Percentiles rank a stretch among this genome's conserved stretches.
These are phyloP conservation scores for Calonectria fujianensis DNA, from an alignment of 2,329 filamentous ascomycete genomes.

Conservation along the genomic window DNA sequence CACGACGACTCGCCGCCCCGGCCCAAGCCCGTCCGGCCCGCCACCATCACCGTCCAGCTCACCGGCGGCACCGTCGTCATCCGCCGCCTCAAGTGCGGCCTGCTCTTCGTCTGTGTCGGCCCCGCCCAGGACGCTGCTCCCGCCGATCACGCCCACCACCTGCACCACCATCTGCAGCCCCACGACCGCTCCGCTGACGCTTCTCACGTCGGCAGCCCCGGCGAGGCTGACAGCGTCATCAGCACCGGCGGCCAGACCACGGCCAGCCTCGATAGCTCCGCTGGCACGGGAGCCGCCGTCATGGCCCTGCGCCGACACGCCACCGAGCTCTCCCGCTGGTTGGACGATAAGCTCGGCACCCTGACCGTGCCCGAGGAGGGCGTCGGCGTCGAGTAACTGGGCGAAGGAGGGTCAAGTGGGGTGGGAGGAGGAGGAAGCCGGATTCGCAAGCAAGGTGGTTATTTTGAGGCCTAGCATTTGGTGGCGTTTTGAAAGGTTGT, in stretches of 20 bases:
- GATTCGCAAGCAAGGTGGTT: constrained; percentile 12
- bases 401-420: background rate
- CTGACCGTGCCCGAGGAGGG: constrained; percentile 73
- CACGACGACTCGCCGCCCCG: constrained; percentile 45
- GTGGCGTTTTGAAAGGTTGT: constrained; percentile 51
- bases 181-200: constrained; percentile 55
- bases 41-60: constrained; percentile 75
- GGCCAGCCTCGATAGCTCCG: constrained; percentile 62
- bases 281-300: constrained; percentile 67
- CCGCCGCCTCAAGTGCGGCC: constrained; percentile 73
- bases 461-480: constrained; percentile 45
- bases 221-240: constrained; percentile 68
- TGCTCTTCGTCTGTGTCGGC: constrained; percentile 78
- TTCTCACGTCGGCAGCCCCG: constrained; percentile 61
- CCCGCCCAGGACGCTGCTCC: constrained; percentile 58
- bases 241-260: constrained; percentile 68
- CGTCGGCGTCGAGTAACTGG: constrained; percentile 60
- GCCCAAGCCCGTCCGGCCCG: constrained; percentile 57
- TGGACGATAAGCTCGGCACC: constrained; percentile 76
- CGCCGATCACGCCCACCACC: constrained; percentile 42
- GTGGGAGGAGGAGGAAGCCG: background rate
- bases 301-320: constrained; percentile 73
- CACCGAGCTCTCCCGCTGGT: constrained; percentile 75
- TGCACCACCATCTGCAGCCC: constrained; percentile 40
- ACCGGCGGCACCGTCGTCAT: constrained; percentile 76